phyloP scores from a whole-genome alignment of 2,329 filamentous ascomycete species.

The Ceratocystis harringtonii region DNA sequence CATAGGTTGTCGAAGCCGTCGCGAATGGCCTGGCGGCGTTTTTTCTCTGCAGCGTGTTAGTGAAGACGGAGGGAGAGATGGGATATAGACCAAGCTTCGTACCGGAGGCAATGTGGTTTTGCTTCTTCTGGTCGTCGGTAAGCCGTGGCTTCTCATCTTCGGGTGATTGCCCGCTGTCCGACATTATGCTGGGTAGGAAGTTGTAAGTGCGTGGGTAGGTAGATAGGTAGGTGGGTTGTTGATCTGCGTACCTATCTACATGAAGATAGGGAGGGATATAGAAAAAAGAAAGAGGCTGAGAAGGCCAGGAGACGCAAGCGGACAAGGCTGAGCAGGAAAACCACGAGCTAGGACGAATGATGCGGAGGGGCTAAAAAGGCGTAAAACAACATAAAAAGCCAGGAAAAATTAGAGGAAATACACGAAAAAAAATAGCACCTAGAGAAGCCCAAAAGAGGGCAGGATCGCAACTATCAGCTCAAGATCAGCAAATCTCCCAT shows the following conservation, averaged over 20 bases:
- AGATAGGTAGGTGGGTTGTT: not conserved
- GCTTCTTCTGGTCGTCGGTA: slow-evolving; percentile 40
- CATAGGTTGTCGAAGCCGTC: slow-evolving; percentile 72
- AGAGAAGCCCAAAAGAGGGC: not conserved
- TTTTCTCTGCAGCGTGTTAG: slow-evolving; percentile 27
- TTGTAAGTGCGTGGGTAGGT: not conserved
- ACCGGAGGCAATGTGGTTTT: slow-evolving; percentile 41
- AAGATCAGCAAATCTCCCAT: not conserved
- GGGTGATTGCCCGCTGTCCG: slow-evolving; percentile 12
- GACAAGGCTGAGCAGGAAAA: not conserved
- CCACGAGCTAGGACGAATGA: not conserved
- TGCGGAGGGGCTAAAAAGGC: not conserved
- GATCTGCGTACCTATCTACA: not conserved
- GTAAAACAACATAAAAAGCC: not conserved
- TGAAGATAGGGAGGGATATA: not conserved
- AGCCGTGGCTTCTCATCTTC: slow-evolving; percentile 36
- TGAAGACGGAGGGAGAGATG: not conserved
- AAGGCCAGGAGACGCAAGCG: not conserved
- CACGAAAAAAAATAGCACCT: not conserved
- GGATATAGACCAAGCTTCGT: slow-evolving; percentile 17
- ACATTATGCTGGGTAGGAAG: not conserved
- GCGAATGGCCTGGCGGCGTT: slow-evolving; percentile 49
- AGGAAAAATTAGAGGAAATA: not conserved
- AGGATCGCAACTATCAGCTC: not conserved
- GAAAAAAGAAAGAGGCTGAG: not conserved